Base-by-base conservation (phyloP, 768 basidiomycete species). In the Boletus coccyginus region DNA sequence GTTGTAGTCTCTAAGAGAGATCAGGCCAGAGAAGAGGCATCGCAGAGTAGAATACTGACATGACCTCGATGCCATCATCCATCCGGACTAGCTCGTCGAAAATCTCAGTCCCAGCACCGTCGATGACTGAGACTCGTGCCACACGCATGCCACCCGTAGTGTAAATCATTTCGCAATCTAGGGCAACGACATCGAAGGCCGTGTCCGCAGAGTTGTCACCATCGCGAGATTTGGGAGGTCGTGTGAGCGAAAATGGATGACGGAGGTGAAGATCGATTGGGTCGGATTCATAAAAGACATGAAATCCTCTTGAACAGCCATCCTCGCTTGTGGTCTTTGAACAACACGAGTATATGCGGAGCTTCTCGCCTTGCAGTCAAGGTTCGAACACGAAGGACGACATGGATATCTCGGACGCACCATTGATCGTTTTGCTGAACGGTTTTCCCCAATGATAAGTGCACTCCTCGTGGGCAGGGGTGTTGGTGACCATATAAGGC, bases 131-230 rank as follows among this genome's bases (percentile, higher is more conserved):
- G 3, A 97, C 86, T 5, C 97, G 83, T 3, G 94, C 96, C 5
- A 97, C 84, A 21, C 88, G 86, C 81, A 93, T 84, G 0, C 97
- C 97, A 6, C 90, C 91, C 0, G 95, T 98, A 0, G 93, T 90
- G 74, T 95, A 94, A 10, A 98, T 79, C 91, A 98, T 94, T 73
- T 99, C 97, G 67, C 97, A 98, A 70, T 99, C 97, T 48, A 98
- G 76, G 0, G 92, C 92, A 7, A 87, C 90, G 5, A 98, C 82
- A 54, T 94, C 90, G 44, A 92, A 73, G 1, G 81, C 75, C 3
- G 74, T 70, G 50, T 75, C 74, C 2, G 64, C 44, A 50, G 51
- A 10, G 16, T 35, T 24, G 21, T 53, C 43, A 10, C n/a, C 53
- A 31, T 53, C 49, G 46, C 29, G 5, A 29, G 52, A 40, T 17